Conservation (phyloP, 2,329 filamentous ascomycete genomes). For the Chaetomium sp. region DNA sequence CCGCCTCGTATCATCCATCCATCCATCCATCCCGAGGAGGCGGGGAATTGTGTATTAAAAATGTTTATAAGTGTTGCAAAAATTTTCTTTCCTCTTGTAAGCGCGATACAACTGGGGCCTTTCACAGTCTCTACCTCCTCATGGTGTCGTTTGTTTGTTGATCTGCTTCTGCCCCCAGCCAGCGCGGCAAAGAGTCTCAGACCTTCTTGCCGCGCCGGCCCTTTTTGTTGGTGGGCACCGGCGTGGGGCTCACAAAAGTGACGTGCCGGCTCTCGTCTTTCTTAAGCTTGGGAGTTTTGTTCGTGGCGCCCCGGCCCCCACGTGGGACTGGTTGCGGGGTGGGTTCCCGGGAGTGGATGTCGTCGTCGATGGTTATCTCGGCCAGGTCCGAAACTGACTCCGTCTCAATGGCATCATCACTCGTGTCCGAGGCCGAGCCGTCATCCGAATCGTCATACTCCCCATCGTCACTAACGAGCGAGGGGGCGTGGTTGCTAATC, state of each 20-base stretch:
- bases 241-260: constrained; percentile 47
- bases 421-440: constrained; percentile 53
- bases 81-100: background rate
- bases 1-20: background rate
- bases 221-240: constrained; percentile 32
- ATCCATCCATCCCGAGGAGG: background rate
- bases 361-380: constrained; percentile 56
- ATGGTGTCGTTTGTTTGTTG: no score
- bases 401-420: constrained; percentile 51
- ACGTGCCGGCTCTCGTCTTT: constrained; percentile 52
- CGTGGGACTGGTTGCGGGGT: constrained; percentile 24
- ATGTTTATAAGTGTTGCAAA: constrained; percentile 3
- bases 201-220: constrained; percentile 26
- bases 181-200: background rate
- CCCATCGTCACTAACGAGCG: constrained; percentile 72
- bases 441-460: constrained; percentile 70
- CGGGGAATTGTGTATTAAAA: constrained; percentile 7
- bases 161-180: background rate
- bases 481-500: constrained; percentile 70
- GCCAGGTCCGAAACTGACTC: constrained; percentile 54
- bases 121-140: no score
- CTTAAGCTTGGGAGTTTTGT: constrained; percentile 41
- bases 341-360: constrained; percentile 35
- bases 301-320: constrained; percentile 35
- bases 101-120: no score